phyloP scores from a whole-genome alignment of 2,329 filamentous ascomycete genomes.

The Alternaria tenuissima region DNA sequence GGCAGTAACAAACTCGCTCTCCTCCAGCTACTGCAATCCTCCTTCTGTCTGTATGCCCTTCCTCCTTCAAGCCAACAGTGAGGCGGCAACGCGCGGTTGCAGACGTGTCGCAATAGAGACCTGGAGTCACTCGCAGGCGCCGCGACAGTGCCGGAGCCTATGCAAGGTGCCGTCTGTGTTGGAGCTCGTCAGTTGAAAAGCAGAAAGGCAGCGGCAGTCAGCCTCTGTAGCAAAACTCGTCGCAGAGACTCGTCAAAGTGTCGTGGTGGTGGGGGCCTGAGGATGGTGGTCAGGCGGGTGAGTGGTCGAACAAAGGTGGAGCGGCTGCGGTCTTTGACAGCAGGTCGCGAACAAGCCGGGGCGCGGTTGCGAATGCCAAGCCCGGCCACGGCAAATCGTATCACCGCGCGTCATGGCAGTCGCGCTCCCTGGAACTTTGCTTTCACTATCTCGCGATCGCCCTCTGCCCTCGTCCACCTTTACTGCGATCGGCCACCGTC shows the following conservation, averaged over 20 bases:
- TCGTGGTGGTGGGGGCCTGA: constrained; percentile 11
- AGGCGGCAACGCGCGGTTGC: constrained; percentile 29
- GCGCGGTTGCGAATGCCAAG: constrained; percentile 15
- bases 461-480: constrained; percentile 10
- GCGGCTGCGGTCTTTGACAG: constrained; percentile 9
- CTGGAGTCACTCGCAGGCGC: constrained; percentile 4
- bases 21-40: constrained; percentile 45
- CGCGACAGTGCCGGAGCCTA: constrained; percentile 3
- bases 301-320: constrained; percentile 10
- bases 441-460: constrained; percentile 17
- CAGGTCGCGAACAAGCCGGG: constrained; percentile 7
- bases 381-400: constrained; percentile 23
- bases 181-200: not conserved
- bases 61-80: constrained; percentile 41
- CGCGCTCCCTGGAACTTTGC: constrained; percentile 26
- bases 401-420: constrained; percentile 34
- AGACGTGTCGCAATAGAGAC: constrained; percentile 16
- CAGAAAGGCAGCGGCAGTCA: not conserved
- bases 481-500: not conserved
- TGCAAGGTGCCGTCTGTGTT: constrained; percentile 4
- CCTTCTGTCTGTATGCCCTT: constrained; percentile 37
- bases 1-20: constrained; percentile 45
- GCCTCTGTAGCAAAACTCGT: not conserved
- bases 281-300: constrained; percentile 14
- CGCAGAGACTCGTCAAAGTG: not conserved